phyloP scores from a whole-genome alignment of 106 monocot genomes.

The Posidonia australis region DNA sequence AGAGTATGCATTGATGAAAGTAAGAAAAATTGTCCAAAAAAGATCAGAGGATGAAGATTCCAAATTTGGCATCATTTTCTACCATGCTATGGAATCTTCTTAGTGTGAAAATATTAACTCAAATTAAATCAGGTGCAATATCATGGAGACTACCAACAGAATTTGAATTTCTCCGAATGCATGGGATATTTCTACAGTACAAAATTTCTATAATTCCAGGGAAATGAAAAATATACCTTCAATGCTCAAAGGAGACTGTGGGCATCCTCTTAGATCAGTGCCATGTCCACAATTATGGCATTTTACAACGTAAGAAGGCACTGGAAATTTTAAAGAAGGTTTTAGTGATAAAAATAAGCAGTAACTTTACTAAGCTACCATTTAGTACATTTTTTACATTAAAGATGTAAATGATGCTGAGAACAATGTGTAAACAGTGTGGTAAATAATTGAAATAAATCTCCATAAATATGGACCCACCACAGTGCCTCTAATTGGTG shows the following conservation, averaged over 20 bases:
- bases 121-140: background rate
- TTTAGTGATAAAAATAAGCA: background rate
- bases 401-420: too few species aligned
- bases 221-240: slow-evolving; percentile 43
- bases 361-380: background rate
- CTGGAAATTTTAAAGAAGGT: slow-evolving; percentile 31
- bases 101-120: too few species aligned
- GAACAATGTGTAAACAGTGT: too few species aligned
- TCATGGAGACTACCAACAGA: background rate
- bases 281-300: slow-evolving; percentile 98
- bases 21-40: background rate
- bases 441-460: too few species aligned
- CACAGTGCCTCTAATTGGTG: too few species aligned
- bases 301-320: slow-evolving; percentile 79
- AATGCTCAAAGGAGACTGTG: slow-evolving; percentile 76
- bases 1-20: background rate
- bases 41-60: background rate
- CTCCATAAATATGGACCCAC: too few species aligned
- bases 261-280: slow-evolving; percentile 88
- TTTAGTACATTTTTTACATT: background rate
- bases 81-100: too few species aligned
- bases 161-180: background rate
- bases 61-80: background rate
- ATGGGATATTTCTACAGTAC: background rate
- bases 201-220: background rate